phyloP scores from a whole-genome alignment of 345 rosid genomes.

The Noccaea caerulescens region DNA sequence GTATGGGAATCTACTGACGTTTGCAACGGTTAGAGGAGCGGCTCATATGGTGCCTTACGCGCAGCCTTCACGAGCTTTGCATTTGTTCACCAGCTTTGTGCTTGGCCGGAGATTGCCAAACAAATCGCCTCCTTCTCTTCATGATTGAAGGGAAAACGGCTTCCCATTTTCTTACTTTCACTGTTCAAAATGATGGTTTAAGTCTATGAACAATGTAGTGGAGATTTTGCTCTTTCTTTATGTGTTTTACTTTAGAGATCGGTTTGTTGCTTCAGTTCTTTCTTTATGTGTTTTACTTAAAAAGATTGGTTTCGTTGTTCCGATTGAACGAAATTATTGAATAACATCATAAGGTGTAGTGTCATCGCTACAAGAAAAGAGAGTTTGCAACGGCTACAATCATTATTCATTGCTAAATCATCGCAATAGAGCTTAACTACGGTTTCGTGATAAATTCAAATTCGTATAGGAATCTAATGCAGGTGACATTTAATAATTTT shows the following conservation, averaged over 20 bases:
- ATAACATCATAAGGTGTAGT: too few relatives aligned
- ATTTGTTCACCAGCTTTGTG: constrained; percentile 73
- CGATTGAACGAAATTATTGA: too few relatives aligned
- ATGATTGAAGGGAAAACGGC: constrained; percentile 32
- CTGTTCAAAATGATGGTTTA: constrained; percentile 1
- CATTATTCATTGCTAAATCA: too few relatives aligned
- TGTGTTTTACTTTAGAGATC: not conserved
- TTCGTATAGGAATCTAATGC: too few relatives aligned
- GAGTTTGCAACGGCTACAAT: too few relatives aligned
- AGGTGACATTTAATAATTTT: too few relatives aligned
- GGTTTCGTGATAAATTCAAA: too few relatives aligned
- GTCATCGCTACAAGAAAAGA: too few relatives aligned
- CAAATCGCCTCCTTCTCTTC: constrained; percentile 49
- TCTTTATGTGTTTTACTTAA: too few relatives aligned
- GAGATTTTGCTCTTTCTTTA: not conserved
- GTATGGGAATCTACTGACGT: constrained; percentile 74
- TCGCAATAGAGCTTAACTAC: too few relatives aligned
- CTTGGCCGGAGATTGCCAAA: constrained; percentile 68
- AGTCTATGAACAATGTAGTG: constrained; percentile 9
- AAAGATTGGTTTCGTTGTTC: too few relatives aligned
- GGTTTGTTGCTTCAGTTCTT: too few relatives aligned
- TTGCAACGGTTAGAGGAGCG: constrained; percentile 84
- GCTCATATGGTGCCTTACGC: constrained; percentile 97
- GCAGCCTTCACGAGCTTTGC: constrained; percentile 85
- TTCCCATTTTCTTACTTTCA: not conserved